Percentiles rank a stretch among this genome's conserved stretches.
Conservation (phyloP, 148 eudicot species). For the Tetragonia tetragonoides region DNA sequence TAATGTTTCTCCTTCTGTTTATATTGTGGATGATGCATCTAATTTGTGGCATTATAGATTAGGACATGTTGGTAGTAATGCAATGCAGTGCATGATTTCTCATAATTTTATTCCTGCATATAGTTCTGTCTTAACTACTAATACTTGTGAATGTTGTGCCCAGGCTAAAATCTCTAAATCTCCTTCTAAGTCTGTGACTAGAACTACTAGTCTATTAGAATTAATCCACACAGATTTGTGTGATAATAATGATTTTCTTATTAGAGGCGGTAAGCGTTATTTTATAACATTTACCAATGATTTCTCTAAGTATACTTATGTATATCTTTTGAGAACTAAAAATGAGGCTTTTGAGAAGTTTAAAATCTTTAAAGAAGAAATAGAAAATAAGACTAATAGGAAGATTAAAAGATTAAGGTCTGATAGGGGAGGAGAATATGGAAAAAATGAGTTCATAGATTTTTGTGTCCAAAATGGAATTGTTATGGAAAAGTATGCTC, state of each 20-base stretch:
- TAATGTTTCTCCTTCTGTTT: background rate
- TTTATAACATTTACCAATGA: background rate
- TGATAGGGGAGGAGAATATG: background rate
- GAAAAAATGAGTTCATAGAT: background rate
- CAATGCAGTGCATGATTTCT: background rate
- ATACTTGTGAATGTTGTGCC: background rate
- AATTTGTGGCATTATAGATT: background rate
- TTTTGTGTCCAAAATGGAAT: background rate
- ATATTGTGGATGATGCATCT: background rate
- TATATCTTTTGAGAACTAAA: background rate
- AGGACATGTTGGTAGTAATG: background rate
- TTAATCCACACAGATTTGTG: background rate
- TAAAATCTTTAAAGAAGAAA: background rate
- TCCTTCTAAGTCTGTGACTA: background rate
- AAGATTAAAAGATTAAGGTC: background rate
- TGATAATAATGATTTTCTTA: background rate
- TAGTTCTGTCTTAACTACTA: background rate
- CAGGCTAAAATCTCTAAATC: background rate
- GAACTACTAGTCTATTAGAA: background rate
- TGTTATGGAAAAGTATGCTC: background rate
- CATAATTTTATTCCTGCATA: background rate
- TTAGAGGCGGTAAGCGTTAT: background rate
- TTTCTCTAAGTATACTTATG: background rate
- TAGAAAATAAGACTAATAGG: background rate
- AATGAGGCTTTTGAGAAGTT: background rate